These are phyloP conservation scores for Spizellomyces punctatus DNA, from an alignment of 192 early-diverging fungal species.

Conservation along the genomic window DNA sequence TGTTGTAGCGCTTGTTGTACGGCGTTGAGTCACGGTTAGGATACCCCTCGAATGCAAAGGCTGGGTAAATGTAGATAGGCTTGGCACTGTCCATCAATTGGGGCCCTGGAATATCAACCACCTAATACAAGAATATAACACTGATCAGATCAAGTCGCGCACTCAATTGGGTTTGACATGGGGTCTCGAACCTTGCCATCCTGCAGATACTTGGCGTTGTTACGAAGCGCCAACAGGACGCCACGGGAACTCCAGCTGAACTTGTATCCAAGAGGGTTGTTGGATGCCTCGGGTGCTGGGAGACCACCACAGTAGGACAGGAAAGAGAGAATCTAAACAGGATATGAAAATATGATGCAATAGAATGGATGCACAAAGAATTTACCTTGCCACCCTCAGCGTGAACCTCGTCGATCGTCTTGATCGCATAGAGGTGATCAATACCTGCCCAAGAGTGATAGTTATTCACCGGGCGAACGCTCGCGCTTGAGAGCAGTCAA, in stretches of 20 bases:
- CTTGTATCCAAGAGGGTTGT: slow-evolving; percentile 93
- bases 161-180: too few relatives aligned
- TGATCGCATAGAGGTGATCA: slow-evolving; percentile 96
- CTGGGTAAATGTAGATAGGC: slow-evolving; percentile 92
- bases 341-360: background rate
- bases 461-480: too few relatives aligned
- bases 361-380: background rate
- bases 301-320: slow-evolving; percentile 97
- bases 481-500: background rate
- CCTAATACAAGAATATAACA: background rate
- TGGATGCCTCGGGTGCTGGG: slow-evolving; percentile 86
- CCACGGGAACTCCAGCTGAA: slow-evolving; percentile 98
- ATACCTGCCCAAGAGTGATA: slow-evolving; percentile 44
- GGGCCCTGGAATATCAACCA: slow-evolving; percentile 75
- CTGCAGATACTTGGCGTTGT: slow-evolving; percentile 88
- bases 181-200: slow-evolving; percentile 71
- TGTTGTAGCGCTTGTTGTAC: slow-evolving; percentile 90
- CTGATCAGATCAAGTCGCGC: background rate
- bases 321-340: slow-evolving; percentile 65
- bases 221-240: slow-evolving; percentile 94
- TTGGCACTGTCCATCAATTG: slow-evolving; percentile 92
- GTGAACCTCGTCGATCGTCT: slow-evolving; percentile 88
- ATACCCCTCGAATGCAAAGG: slow-evolving; percentile 93
- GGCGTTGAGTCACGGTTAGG: slow-evolving; percentile 97
- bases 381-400: slow-evolving; percentile 75